Evolutionary conservation across 176 grass and related monocot species (phyloP), one percentile per base, ranked within the genome.

Genomic region (Miscanthus lutarioriparius): DNA sequence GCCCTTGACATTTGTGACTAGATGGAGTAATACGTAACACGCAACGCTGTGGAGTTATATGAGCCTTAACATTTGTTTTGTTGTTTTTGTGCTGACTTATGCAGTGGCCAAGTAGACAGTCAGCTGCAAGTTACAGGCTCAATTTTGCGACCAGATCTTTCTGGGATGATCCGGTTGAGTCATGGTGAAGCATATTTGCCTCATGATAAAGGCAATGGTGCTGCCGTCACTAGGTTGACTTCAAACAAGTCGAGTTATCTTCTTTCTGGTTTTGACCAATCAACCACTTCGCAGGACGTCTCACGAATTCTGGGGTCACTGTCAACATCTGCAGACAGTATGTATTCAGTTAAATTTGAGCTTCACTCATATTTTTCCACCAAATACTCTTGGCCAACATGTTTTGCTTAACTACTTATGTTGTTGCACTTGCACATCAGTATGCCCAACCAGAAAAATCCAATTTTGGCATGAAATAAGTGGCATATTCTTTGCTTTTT

Each of bases 171-270:
- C 80, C 81, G 83, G 30, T 81, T 98, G 79, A 98, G 93, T 76
- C 93, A 92, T 67, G 91, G 96, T 45, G 93, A 98, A 95, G 96
- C 93, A 73, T 98, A 98, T 86, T 88, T 98, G 81, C 96, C 96
- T 82, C 96, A 95, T 83, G 96, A 98, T 88, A 98, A 95, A 86
- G 93, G 96, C 64, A 98, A 95, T 86, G 91, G 91, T 76, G 77
- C 91, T 83, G 87, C 86, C 58, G 59, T 86, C 51, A 86, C 85
- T 85, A 87, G 88, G 47, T 80, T 98, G 70, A 58, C 81, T 72
- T 90, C 89, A 64, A 88, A 83, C 53, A 94, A 85, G 64, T 86
- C 89, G 17, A 84, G 85, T 23, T 92, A 88, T 88, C 80, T 78
- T 75, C 77, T 81, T 88, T 49, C 83, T 83, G 70, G 89, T 86